Percentiles rank a stretch among this genome's conserved stretches.
phyloP scores from a whole-genome alignment of 768 basidiomycete genomes.

The Boletus rubroflammeus region DNA sequence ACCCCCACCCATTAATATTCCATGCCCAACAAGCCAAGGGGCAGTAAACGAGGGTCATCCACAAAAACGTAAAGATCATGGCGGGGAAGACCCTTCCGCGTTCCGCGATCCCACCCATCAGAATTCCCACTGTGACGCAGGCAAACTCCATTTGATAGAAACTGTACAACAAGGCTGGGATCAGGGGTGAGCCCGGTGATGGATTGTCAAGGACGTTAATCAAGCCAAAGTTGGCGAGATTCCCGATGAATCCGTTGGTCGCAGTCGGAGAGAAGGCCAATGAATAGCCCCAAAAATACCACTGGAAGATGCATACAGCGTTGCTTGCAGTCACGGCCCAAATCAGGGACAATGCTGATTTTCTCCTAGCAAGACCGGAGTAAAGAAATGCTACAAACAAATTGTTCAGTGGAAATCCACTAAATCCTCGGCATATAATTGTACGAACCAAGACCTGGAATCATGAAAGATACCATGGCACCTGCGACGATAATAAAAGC shows the following conservation, averaged over 20 bases:
- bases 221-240: constrained; percentile 77
- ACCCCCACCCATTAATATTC: constrained; percentile 80
- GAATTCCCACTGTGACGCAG: constrained; percentile 72
- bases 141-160: constrained; percentile 89
- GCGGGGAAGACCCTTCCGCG: constrained; percentile 80
- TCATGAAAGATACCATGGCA: constrained; percentile 73
- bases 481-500: constrained; percentile 67
- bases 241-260: constrained; percentile 73
- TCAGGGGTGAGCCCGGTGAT: constrained; percentile 74
- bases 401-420: background rate
- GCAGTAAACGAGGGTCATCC: constrained; percentile 86
- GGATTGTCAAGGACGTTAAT: constrained; percentile 66
- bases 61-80: constrained; percentile 77
- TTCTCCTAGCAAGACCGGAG: constrained; percentile 67
- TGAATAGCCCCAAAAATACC: constrained; percentile 83
- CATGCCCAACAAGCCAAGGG: constrained; percentile 86
- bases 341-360: constrained; percentile 67
- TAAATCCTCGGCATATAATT: background rate
- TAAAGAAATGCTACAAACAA: constrained; percentile 58
- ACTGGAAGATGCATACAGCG: constrained; percentile 74
- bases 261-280: constrained; percentile 79
- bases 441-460: constrained; percentile 62
- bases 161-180: constrained; percentile 79
- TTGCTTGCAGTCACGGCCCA: constrained; percentile 74
- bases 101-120: constrained; percentile 81